These are phyloP conservation scores for Eucommia ulmoides DNA, from an alignment of 257 asterid species.

Conservation along the genomic window DNA sequence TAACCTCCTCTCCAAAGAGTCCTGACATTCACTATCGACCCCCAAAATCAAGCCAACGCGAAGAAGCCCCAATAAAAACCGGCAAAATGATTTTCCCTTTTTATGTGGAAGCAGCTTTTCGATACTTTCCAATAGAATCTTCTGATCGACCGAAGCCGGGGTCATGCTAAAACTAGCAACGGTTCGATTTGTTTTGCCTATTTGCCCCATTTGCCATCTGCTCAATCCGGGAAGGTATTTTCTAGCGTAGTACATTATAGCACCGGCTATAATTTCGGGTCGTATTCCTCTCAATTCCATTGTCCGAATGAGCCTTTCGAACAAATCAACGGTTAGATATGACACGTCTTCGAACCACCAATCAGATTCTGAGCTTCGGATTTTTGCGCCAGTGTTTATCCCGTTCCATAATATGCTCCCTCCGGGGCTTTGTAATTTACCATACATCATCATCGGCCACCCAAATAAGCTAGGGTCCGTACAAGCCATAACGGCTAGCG, in stretches of 20 bases:
- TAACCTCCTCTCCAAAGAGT: slow-evolving; percentile 55
- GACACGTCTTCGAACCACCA: slow-evolving; percentile 98
- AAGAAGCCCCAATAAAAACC: slow-evolving; percentile 67
- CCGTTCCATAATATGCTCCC: slow-evolving; percentile 99
- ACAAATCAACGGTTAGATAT: slow-evolving; percentile 56
- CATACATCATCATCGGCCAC: slow-evolving; percentile 99
- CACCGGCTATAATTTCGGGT: slow-evolving; percentile 52
- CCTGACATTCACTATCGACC: slow-evolving; percentile 44
- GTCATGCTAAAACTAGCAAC: slow-evolving; percentile 83
- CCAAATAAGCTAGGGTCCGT: slow-evolving; percentile 90
- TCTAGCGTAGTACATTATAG: slow-evolving; percentile 71
- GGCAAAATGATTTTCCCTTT: slow-evolving; percentile 76
- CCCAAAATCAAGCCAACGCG: slow-evolving; percentile 80
- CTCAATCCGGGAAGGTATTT: slow-evolving; percentile 86
- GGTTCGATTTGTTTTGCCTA: slow-evolving; percentile 38
- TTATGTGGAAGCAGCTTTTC: slow-evolving; percentile 57
- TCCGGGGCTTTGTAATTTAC: slow-evolving; percentile 90
- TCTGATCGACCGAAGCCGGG: slow-evolving; percentile 68
- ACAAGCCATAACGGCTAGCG: slow-evolving; percentile 75
- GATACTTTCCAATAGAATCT: slow-evolving; percentile 56
- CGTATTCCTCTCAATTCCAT: slow-evolving; percentile 70
- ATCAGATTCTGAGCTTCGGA: slow-evolving; percentile 62
- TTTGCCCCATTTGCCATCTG: slow-evolving; percentile 73
- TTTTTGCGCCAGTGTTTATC: slow-evolving; percentile 82
- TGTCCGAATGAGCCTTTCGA: slow-evolving; percentile 55